phyloP scores from a whole-genome alignment of 2,329 filamentous ascomycete genomes.

The Rugonectria rugulosa region DNA sequence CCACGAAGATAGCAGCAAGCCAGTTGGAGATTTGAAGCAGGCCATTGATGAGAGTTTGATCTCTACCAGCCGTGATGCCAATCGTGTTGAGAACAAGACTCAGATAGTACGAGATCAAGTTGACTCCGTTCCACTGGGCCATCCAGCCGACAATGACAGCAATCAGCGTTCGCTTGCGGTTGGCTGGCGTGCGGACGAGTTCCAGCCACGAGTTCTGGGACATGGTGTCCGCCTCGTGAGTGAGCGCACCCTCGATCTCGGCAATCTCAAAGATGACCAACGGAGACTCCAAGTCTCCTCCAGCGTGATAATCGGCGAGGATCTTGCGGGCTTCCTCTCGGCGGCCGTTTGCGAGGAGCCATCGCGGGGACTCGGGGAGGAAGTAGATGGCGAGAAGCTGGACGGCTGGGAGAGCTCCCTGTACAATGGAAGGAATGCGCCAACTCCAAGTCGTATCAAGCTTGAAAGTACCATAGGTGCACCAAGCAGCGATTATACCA shows the following conservation, averaged over 20 bases:
- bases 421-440: conserved; percentile 39
- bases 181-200: conserved; percentile 47
- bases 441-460: conserved; percentile 35
- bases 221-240: conserved; percentile 41
- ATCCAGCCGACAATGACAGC: conserved; percentile 31
- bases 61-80: conserved; percentile 48
- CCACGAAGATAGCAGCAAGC: conserved; percentile 46
- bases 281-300: conserved; percentile 48
- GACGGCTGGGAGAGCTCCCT: conserved; percentile 32
- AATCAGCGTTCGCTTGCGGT: conserved; percentile 36
- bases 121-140: conserved; percentile 35
- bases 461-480: conserved; percentile 27
- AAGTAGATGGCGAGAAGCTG: conserved; percentile 37
- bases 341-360: conserved; percentile 44
- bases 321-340: conserved; percentile 47
- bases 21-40: conserved; percentile 48
- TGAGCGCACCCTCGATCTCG: conserved; percentile 48
- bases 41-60: conserved; percentile 41
- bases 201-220: conserved; percentile 48
- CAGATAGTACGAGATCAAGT: conserved; percentile 43
- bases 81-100: conserved; percentile 49
- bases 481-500: conserved; percentile 22
- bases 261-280: conserved; percentile 51
- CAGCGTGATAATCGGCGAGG: conserved; percentile 50
- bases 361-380: conserved; percentile 40